Percentiles rank a stretch among this genome's conserved stretches.
Conservation (phyloP, 257 asterid genomes). For the Leptodermis oblonga region DNA sequence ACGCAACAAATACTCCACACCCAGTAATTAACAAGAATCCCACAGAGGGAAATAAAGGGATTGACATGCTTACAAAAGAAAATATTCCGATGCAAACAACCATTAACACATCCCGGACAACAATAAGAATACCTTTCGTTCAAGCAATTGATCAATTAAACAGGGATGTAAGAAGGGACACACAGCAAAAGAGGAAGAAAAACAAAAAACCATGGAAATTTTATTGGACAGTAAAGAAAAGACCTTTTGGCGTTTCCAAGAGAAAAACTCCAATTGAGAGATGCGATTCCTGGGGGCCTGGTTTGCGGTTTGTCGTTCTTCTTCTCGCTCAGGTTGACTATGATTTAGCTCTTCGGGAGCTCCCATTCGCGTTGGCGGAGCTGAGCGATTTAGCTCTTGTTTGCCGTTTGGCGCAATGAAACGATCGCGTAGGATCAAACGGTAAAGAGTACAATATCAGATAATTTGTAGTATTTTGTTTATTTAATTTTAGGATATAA, state of each 20-base stretch:
- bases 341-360: conserved; percentile 37
- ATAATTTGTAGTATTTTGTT: too few species aligned
- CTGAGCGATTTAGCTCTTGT: neutral
- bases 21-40: neutral
- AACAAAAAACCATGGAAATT: neutral
- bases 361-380: conserved; percentile 39
- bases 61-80: neutral
- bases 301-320: conserved; percentile 6
- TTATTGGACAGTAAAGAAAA: neutral
- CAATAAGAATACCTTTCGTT: neutral
- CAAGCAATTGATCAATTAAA: neutral
- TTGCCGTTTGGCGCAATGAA: neutral
- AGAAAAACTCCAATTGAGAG: conserved; percentile 50
- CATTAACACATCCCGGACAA: neutral
- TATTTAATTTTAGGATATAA: too few species aligned
- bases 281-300: conserved; percentile 46
- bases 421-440: neutral
- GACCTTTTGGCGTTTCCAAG: conserved; percentile 76
- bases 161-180: neutral
- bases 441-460: too few species aligned
- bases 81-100: neutral
- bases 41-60: neutral
- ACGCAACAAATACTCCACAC: neutral
- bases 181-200: neutral
- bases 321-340: conserved; percentile 10